Conservation (phyloP, 768 basidiomycete genomes). For the Amyloporia xantha region DNA sequence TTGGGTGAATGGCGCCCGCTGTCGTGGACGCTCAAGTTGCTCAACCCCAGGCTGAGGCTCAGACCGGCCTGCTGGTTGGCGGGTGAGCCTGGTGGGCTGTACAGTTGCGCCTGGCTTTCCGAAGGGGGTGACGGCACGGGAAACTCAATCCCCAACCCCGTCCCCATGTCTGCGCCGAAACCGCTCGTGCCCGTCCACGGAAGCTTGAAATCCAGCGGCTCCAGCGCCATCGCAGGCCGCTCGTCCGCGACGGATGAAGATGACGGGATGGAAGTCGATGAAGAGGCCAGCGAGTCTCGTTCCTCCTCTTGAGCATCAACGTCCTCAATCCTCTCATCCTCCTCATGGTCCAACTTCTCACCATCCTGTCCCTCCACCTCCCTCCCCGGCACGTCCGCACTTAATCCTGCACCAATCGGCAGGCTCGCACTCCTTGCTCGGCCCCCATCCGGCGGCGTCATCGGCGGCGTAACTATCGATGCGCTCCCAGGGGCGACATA, state of each 20-base stretch:
- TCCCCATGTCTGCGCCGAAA: not conserved
- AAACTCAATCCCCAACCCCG: not conserved
- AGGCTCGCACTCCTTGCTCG: constrained; percentile 12
- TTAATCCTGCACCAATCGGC: constrained; percentile 9
- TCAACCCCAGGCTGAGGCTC: not conserved
- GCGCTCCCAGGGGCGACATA: constrained; percentile 38
- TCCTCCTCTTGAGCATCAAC: not conserved
- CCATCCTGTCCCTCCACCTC: constrained; percentile 6
- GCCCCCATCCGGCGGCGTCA: constrained; percentile 19
- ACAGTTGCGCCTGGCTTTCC: constrained; percentile 11
- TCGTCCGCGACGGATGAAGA: not conserved
- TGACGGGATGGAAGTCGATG: not conserved
- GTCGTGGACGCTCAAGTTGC: not conserved
- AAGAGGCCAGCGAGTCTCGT: not conserved
- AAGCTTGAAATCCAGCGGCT: constrained; percentile 4
- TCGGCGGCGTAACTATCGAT: constrained; percentile 5
- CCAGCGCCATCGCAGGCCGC: not conserved
- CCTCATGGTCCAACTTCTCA: too few relatives aligned
- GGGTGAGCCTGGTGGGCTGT: constrained; percentile 19
- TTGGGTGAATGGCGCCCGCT: not conserved
- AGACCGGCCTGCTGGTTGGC: constrained; percentile 8
- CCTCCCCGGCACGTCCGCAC: constrained; percentile 6
- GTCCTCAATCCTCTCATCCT: constrained; percentile 3
- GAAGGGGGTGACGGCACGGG: not conserved
- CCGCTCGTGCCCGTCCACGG: not conserved